Base-by-base conservation (phyloP, 2,329 filamentous ascomycete genomes). In the Metarhizium rileyi region DNA sequence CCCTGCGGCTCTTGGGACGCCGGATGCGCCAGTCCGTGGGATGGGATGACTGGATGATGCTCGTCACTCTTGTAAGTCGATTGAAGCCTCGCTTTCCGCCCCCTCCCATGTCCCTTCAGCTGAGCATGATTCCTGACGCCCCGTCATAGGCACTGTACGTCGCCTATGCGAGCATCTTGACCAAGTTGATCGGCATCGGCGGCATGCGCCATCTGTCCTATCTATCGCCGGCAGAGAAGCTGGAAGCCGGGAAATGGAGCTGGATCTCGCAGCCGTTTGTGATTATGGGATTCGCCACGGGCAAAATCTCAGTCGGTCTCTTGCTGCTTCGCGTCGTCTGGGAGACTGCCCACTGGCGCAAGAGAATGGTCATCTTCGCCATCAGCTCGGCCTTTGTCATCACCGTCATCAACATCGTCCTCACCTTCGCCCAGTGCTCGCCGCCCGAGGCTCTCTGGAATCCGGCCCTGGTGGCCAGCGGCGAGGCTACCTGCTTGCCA, bases 21-120 rank as follows among this genome's bases (percentile, higher is more conserved):
- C 20, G 36, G 28, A 41, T 51, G 43, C 36, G 50, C 3, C 28
- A 23, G 12, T n/a, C 22, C 10, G 36, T 28, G 1, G 50, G 50
- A 9, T 25, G 44, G 16, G 50, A 51, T 23, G 50, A 51, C 36
- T 48, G 46, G 50, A 42, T 46, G 12, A 51, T 51, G 50, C 50
- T 51, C 25, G 5, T 46, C 14, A 48, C 50, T 12, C 38, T 51
- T 44, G 50, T 48, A 48, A 22, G 46, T 35, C 14, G 22, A 5
- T 9, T 4, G n/a, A 8, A 20, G 6, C 18, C 10, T 10, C 20
- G n/a, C 9, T n/a, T 9, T 20, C 10, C 3, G n/a, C 5, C n/a
- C 35, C 35, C 9, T 20, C n/a, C 16, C 7, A 4, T 14, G 10
- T 36, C 33, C 5, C 16, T 14, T 14, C 7, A 16, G 35, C 10